Evolutionary conservation across 1,284 basidiomycete species (phyloP), one percentile per base, ranked within the genome.

Genomic region (Malassezia slooffiae): DNA sequence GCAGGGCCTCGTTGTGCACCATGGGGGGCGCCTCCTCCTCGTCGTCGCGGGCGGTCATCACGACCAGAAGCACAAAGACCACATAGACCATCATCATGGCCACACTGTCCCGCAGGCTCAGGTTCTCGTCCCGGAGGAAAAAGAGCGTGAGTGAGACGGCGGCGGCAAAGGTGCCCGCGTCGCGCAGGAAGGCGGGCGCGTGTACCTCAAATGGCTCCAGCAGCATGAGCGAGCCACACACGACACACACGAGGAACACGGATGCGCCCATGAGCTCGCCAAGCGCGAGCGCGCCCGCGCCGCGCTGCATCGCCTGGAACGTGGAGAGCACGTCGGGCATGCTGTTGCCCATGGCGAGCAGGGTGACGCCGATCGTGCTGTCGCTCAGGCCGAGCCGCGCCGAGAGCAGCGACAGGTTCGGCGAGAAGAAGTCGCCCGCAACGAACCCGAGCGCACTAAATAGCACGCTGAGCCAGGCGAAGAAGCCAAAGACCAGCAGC

Each of bases 231-330:
- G 83, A 84, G 5, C 91, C 91, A 33, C 70, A 89, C 29, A 97
- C 89, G 61, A 90, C 88, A 3, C 86, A 87, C 16, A 89, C 81
- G 68, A 96, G 91, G 73, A 96, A 97, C 2, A 85, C 80, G 1
- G 91, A 90, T 1, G 91, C 91, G 12, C 91, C 91, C 17, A 97
- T 75, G 5, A 97, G 77, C 71, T 97, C 91, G 28, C 91, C 91
- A 37, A 97, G 80, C 0, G 91, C 91, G 40, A 97, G 72, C 41
- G 85, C 80, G 6, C 89, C 88, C 1, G 88, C 86, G 58, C 82
- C 75, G 12, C 81, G 75, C 34, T 80, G 80, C 79, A 97, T 85
- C 13, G 91, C 86, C 0, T 85, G 84, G 68, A 91, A 95, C 0
- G 91, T 96, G 10, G 86, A 83, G 70, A 96, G 95, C 5, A 70